Evolutionary conservation across 2,329 filamentous ascomycete genomes (phyloP).

Genomic region (Talaromyces marneffei): DNA sequence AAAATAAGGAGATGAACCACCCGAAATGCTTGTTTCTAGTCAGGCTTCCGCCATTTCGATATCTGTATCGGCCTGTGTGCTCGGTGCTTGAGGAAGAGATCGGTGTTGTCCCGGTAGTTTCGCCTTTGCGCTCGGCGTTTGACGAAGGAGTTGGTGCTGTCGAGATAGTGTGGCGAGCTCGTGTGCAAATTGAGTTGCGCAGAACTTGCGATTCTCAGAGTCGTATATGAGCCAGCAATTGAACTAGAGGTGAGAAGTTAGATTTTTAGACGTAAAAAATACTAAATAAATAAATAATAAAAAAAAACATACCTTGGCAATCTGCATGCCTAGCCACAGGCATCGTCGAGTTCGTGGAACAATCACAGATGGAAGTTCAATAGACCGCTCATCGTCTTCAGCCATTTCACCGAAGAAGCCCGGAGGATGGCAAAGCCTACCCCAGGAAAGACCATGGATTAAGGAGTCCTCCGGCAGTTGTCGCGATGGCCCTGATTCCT

Average conservation of each 20-base stretch:
- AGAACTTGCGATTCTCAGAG: constrained; percentile 25
- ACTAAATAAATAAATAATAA: not conserved
- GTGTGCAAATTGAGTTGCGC: constrained; percentile 27
- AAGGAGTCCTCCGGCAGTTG: constrained; percentile 56
- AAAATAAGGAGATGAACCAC: not conserved
- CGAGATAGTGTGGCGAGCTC: constrained; percentile 20
- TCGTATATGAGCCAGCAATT: constrained; percentile 39
- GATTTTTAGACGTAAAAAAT: too few species aligned
- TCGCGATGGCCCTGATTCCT: constrained; percentile 34
- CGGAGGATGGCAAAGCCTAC: constrained; percentile 43
- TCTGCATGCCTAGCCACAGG: constrained; percentile 43
- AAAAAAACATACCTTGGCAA: constrained; percentile 37
- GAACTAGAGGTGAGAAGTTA: constrained; percentile 21
- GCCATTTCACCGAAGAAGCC: constrained; percentile 47
- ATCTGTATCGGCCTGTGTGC: not conserved
- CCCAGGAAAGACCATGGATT: constrained; percentile 52
- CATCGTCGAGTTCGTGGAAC: constrained; percentile 48
- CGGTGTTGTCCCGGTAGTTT: not conserved
- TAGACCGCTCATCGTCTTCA: constrained; percentile 51
- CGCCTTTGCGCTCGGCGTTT: not conserved
- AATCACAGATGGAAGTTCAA: constrained; percentile 47
- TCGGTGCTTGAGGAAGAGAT: not conserved
- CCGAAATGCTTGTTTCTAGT: not conserved
- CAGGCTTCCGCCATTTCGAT: not conserved
- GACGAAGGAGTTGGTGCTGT: not conserved